Percentiles rank a stretch among this genome's conserved stretches.
phyloP scores from a whole-genome alignment of 2,329 filamentous ascomycete species.

The Polychaeton citri region DNA sequence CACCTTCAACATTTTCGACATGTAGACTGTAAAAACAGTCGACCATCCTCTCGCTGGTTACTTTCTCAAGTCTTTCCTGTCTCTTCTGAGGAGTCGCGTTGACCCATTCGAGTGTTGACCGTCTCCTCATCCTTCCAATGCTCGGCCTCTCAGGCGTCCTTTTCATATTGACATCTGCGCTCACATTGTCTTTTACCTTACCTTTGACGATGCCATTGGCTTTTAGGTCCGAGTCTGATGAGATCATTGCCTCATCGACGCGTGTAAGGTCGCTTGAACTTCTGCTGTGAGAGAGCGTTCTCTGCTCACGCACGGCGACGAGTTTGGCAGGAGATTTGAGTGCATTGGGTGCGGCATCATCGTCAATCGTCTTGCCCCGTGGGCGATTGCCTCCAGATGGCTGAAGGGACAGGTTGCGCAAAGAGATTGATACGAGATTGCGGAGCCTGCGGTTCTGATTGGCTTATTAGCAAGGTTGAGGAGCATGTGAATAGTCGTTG shows the following conservation, averaged over 20 bases:
- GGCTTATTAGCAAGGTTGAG: background rate
- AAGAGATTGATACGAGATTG: conserved; percentile 72
- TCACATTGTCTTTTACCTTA: conserved; percentile 13
- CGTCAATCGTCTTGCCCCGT: conserved; percentile 56
- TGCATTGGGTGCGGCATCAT: conserved; percentile 55
- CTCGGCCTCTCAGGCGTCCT: conserved; percentile 13
- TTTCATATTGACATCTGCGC: no score
- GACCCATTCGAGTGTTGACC: conserved; percentile 51
- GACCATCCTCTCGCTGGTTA: conserved; percentile 59
- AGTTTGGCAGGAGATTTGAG: conserved; percentile 56
- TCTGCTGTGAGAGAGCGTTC: conserved; percentile 40
- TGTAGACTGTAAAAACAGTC: conserved; percentile 85
- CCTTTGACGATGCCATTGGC: conserved; percentile 10
- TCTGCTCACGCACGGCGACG: conserved; percentile 37
- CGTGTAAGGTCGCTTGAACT: conserved; percentile 42
- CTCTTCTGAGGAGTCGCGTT: conserved; percentile 45
- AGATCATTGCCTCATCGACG: conserved; percentile 19
- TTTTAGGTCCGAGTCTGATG: no score
- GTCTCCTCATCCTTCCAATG: conserved; percentile 33
- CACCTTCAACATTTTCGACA: conserved; percentile 39
- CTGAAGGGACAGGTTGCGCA: conserved; percentile 69
- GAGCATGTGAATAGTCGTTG: conserved; percentile 1
- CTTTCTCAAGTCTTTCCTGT: conserved; percentile 64
- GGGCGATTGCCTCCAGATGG: conserved; percentile 31
- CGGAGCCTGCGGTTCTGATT: conserved; percentile 70